Evolutionary conservation across 2,329 filamentous ascomycete genomes (phyloP), one percentile per base, ranked within the genome.

Genomic region (Fusarium algeriense): DNA sequence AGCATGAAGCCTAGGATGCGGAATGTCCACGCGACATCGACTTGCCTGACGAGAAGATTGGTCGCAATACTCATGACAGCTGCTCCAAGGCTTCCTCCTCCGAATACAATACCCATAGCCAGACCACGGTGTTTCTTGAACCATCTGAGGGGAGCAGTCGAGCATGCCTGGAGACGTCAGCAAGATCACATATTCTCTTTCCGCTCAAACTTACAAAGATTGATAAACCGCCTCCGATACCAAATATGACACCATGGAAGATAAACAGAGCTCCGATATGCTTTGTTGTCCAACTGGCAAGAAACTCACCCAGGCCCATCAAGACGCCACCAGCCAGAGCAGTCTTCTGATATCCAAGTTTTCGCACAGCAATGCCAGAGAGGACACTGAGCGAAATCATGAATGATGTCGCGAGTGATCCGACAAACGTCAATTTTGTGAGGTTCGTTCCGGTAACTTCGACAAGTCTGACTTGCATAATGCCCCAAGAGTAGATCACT

Each of bases 401-500:
- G 23, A 70, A 75, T 0, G 73, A 75, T 6, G 73, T 74, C n/a
- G 69, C 77, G 4, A 77, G 46, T 0, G 77, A 79, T 11, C 77
- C 77, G 9, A 79, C 75, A 32, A 79, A 78, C 0, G 75, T 77
- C 43, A 79, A 43, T 0, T 76, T 79, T 6, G 76, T 77, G 12
- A 79, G 35, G 5, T 59, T 73, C 0, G 77, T 66, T 8, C 65
- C 65, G 0, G 74, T 76, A 1, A 75, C 73, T 20, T 77, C 73
- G 10, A 77, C 71, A 2, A 79, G 73, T 19, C 70, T 55, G 23
- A 79, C 70, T 53, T 79, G 77, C 64, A 79, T 75, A 13, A 79
- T 78, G 28, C 77, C 77, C 74, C 76, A 79, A 0, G 77, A 79
- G 49, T 79, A 79, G n/a, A 79, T 58, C 13, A 79, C 73, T 0